Evolutionary conservation across 139 green algal genomes (phyloP), one percentile per base, ranked within the genome.

Genomic region (Chlamydomonas schloesseri): DNA sequence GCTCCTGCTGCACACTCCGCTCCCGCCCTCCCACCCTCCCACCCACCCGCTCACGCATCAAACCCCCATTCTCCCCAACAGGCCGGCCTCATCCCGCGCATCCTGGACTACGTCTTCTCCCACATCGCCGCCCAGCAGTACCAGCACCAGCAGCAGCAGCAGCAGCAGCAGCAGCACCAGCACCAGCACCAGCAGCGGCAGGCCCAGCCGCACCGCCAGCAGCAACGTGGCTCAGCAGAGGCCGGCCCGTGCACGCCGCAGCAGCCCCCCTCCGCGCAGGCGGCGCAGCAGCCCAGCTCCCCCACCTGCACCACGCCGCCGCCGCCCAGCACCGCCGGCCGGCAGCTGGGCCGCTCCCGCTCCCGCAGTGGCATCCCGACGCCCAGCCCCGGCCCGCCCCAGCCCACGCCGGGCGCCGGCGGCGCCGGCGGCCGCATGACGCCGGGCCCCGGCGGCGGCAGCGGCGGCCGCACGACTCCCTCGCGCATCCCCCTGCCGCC

Each of bases 31-130:
- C 6, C 42, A 5, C 42, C 42, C 42, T 50, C 5, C 8, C 42
- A 50, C 42, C 42, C n/a, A n/a, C n/a, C n/a, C n/a, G n/a, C n/a
- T n/a, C n/a, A n/a, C n/a, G n/a, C n/a, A n/a, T n/a, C n/a, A n/a
- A n/a, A n/a, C n/a, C 50, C 50, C 50, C 14, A 57, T 57, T 11
- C 50, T 14, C 50, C 50, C 17, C 17, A n/a, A 20, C 65, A 91
- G 46, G 86, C 91, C 10, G 95, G 95, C 21, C 84, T 98, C 57
- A 96, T 92, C 18, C 93, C 93, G 24, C 87, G 95, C 0, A 83
- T 96, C 28, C 95, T 98, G 64, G 80, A 95, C 73, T 75, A 97
- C 74, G 75, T 98, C 9, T 98, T 98, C 71, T 36, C 71, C 3
- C 87, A 86, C 10, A 95, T 98, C 33, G 31, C 64, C 6, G 28